A percentile compares a stretch with the other conserved stretches of the same genome.
phyloP scores from a whole-genome alignment of 768 basidiomycete species.

The Gymnopilus dilepis region DNA sequence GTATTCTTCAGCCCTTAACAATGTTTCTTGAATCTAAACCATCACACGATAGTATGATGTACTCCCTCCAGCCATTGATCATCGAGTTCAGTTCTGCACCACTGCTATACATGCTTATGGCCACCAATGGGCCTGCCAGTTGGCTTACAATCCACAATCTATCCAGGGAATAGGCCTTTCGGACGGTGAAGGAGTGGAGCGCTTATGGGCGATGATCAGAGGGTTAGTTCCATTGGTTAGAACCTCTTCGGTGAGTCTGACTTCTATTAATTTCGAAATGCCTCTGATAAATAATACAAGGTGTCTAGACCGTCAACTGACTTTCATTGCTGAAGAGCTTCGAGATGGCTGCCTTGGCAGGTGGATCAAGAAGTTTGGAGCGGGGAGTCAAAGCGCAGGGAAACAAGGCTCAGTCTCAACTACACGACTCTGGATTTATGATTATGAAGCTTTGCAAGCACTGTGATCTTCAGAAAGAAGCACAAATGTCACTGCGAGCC shows the following conservation, averaged over 20 bases:
- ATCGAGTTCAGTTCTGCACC: slow-evolving; percentile 33
- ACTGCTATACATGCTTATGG: slow-evolving; percentile 40
- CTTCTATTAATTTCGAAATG: no score
- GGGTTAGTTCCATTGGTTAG: no score
- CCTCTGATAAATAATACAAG: no score
- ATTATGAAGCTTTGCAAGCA: slow-evolving; percentile 28
- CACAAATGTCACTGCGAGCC: slow-evolving; percentile 26
- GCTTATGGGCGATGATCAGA: no score
- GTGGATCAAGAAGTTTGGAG: no score
- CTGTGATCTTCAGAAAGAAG: slow-evolving; percentile 37
- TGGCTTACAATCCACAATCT: slow-evolving; percentile 39
- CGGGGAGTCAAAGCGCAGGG: slow-evolving; percentile 16
- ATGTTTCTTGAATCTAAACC: neutral
- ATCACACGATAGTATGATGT: slow-evolving; percentile 29
- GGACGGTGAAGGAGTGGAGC: slow-evolving; percentile 41
- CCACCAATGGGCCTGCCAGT: slow-evolving; percentile 22
- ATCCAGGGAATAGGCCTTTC: slow-evolving; percentile 34
- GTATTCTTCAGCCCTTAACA: neutral
- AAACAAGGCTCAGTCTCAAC: slow-evolving; percentile 21
- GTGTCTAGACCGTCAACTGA: no score
- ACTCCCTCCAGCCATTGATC: slow-evolving; percentile 22
- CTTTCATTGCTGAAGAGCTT: no score
- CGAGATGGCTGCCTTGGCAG: slow-evolving; percentile 35
- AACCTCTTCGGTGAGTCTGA: no score
- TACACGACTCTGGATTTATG: slow-evolving; percentile 18